Percentiles rank a stretch among this genome's conserved stretches.
Conservation (phyloP, 1,284 basidiomycete species). For the Ganoderma boninense region DNA sequence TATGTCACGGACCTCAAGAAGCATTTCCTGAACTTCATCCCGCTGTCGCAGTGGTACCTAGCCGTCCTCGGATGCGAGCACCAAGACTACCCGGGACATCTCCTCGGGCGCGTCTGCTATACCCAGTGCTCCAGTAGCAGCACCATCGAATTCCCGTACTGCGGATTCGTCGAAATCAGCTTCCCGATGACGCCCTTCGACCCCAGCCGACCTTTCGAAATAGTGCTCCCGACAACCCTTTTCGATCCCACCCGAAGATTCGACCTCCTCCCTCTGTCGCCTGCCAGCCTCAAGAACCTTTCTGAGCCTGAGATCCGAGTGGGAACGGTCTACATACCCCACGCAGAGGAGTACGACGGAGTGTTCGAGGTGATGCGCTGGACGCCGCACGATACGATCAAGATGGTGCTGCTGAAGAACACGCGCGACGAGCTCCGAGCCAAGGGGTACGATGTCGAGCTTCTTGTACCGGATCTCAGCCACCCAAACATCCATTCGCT, state of each 20-base stretch:
- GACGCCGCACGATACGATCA: background rate
- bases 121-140: background rate
- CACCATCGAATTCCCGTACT: background rate
- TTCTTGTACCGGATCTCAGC: background rate
- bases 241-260: background rate
- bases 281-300: background rate
- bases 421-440: background rate
- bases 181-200: background rate
- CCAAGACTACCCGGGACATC: background rate
- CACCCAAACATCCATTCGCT: background rate
- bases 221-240: background rate
- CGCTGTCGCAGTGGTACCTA: too few species aligned
- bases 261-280: background rate
- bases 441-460: background rate
- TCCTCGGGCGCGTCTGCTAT: constrained; percentile 1
- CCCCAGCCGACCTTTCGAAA: background rate
- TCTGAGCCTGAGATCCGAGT: too few species aligned
- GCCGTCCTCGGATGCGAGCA: background rate
- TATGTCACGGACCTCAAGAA: background rate
- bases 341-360: background rate
- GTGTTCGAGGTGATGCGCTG: background rate
- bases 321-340: background rate
- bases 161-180: background rate
- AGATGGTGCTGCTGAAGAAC: background rate
- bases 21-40: background rate